Evolutionary conservation across 305 asterid species (phyloP).

Genomic region (Fraxinus velutina): DNA sequence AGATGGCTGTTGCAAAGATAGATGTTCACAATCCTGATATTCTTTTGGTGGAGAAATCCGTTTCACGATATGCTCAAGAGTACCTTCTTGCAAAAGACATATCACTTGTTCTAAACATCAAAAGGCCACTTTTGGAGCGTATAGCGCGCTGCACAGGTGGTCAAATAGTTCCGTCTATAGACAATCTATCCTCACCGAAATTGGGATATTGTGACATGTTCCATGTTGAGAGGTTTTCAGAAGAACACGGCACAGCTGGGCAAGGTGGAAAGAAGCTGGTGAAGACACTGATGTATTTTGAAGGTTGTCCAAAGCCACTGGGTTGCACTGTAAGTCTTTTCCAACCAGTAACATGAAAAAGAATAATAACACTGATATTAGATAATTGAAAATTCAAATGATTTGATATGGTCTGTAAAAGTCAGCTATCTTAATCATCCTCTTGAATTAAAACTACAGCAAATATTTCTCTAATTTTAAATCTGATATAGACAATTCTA

Average conservation of each 20-base stretch:
- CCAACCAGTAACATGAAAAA: conserved; percentile 10
- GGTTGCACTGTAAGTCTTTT: conserved; percentile 82
- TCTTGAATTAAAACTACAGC: conserved; percentile 4
- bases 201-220: conserved; percentile 80
- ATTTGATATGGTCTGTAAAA: conserved; percentile 1
- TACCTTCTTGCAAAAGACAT: conserved; percentile 87
- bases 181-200: conserved; percentile 70
- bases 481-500: conserved; percentile 1
- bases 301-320: conserved; percentile 93
- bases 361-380: not conserved
- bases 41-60: conserved; percentile 97
- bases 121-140: conserved; percentile 87
- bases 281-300: conserved; percentile 95
- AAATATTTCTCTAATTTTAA: not conserved
- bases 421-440: not conserved
- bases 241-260: conserved; percentile 75
- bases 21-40: conserved; percentile 80
- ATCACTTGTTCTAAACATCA: conserved; percentile 86
- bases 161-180: conserved; percentile 85
- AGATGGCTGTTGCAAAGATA: conserved; percentile 97
- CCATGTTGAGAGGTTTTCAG: conserved; percentile 66
- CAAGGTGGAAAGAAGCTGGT: conserved; percentile 67
- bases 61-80: conserved; percentile 93
- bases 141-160: conserved; percentile 90
- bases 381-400: conserved; percentile 8